phyloP scores from a whole-genome alignment of 306 rosid species.

The Medicago lupulina region DNA sequence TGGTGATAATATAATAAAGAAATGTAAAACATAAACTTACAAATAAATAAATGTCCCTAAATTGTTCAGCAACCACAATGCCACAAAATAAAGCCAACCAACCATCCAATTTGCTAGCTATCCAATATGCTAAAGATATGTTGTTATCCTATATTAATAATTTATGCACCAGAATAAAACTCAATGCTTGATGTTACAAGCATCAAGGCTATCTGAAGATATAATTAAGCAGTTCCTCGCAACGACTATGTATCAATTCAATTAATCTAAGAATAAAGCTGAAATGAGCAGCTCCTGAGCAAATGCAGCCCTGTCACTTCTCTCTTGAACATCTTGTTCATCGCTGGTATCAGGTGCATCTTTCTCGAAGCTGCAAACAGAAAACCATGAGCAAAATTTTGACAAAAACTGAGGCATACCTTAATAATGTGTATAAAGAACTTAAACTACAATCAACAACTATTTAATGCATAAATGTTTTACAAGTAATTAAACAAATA shows the following conservation, averaged over 20 bases:
- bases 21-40: slow-evolving; percentile 1
- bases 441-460: not conserved
- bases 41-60: slow-evolving; percentile 15
- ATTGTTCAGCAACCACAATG: slow-evolving; percentile 26
- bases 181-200: slow-evolving; percentile 13
- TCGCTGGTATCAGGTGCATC: slow-evolving; percentile 41
- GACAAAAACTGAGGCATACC: not conserved
- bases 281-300: slow-evolving; percentile 66
- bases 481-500: not conserved
- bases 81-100: slow-evolving; percentile 12
- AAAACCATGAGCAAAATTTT: slow-evolving; percentile 30
- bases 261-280: slow-evolving; percentile 49
- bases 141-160: not conserved
- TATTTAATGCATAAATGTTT: not conserved
- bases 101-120: slow-evolving; percentile 24
- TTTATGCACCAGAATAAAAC: slow-evolving; percentile 42
- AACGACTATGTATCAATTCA: slow-evolving; percentile 6
- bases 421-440: too few species aligned
- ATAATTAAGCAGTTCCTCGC: slow-evolving; percentile 24
- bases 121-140: slow-evolving; percentile 1
- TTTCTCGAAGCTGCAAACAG: slow-evolving; percentile 49
- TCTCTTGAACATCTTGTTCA: slow-evolving; percentile 60
- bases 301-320: slow-evolving; percentile 59
- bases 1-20: not conserved
- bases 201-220: not conserved